Evolutionary conservation across 1,284 basidiomycete genomes (phyloP).

Genomic region (Microbotryomycetes sp.): DNA sequence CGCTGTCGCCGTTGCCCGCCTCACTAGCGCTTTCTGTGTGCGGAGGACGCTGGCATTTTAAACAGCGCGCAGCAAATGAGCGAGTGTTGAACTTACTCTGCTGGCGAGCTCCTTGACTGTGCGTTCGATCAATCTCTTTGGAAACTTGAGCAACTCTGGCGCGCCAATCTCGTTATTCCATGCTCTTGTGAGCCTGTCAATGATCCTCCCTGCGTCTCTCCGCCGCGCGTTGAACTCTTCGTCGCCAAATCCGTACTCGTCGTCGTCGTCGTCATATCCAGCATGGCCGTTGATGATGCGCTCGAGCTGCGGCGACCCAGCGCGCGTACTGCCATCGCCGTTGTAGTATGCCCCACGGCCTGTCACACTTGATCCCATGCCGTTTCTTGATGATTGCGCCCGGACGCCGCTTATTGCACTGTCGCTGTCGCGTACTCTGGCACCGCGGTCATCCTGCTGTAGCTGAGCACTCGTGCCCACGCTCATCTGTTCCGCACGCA

Average conservation of each 20-base stretch:
- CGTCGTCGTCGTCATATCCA: background rate
- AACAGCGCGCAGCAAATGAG: too few species aligned
- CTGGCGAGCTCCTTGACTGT: conserved; percentile 15
- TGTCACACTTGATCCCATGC: too few species aligned
- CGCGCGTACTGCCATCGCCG: background rate
- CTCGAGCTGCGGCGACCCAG: background rate
- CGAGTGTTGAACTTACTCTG: conserved; percentile 5
- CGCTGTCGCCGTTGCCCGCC: conserved; percentile 5
- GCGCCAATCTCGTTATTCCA: conserved; percentile 27
- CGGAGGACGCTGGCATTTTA: background rate
- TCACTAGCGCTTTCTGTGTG: conserved; percentile 21
- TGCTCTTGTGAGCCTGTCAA: conserved; percentile 7
- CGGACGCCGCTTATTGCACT: too few species aligned
- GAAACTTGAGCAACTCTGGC: conserved; percentile 26
- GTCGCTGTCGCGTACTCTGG: background rate
- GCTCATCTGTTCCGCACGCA: background rate
- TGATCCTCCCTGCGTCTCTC: background rate
- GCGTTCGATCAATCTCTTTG: conserved; percentile 16
- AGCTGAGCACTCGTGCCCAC: background rate
- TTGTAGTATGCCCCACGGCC: too few species aligned
- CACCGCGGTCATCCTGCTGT: too few species aligned
- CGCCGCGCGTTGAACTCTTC: background rate
- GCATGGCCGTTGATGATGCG: background rate
- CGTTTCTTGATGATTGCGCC: too few species aligned
- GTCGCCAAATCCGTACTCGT: background rate